These are phyloP conservation scores for Plenodomus biglobosus DNA, from an alignment of 2,329 filamentous ascomycete genomes.

Conservation along the genomic window DNA sequence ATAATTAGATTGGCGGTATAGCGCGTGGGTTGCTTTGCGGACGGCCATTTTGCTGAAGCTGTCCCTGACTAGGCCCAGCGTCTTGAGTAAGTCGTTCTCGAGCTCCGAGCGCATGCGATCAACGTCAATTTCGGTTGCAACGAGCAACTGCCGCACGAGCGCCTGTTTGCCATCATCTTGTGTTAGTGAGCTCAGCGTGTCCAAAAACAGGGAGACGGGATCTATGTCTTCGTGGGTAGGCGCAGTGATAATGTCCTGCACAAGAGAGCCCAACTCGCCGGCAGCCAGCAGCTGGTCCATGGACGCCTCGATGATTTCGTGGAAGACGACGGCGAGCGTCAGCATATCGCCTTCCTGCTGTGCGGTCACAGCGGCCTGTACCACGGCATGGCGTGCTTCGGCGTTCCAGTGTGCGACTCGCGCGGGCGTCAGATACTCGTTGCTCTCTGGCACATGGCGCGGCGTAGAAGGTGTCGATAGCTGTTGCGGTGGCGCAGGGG, in stretches of 20 bases:
- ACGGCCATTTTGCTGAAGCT: slow-evolving; percentile 83
- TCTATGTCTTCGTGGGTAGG: slow-evolving; percentile 51
- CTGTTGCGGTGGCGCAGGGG: slow-evolving; percentile 19
- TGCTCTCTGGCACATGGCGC: slow-evolving; percentile 58
- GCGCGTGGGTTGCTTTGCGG: slow-evolving; percentile 84
- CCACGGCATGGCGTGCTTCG: slow-evolving; percentile 65
- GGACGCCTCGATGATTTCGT: slow-evolving; percentile 79
- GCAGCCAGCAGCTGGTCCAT: slow-evolving; percentile 69
- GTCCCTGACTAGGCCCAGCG: slow-evolving; percentile 78
- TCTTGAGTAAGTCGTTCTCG: slow-evolving; percentile 74
- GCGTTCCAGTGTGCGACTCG: slow-evolving; percentile 68
- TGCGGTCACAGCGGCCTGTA: slow-evolving; percentile 66
- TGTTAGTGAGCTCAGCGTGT: slow-evolving; percentile 76
- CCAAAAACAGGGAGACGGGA: slow-evolving; percentile 69
- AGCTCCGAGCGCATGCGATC: slow-evolving; percentile 76
- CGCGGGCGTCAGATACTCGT: slow-evolving; percentile 73
- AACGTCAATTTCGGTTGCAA: slow-evolving; percentile 71
- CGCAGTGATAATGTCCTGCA: slow-evolving; percentile 71
- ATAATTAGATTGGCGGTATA: slow-evolving; percentile 96
- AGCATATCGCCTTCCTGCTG: slow-evolving; percentile 68
- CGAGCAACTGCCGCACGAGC: slow-evolving; percentile 67
- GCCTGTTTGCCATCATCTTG: slow-evolving; percentile 66
- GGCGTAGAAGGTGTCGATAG: slow-evolving; percentile 40
- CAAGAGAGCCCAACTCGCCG: slow-evolving; percentile 67
- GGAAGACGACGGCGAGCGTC: slow-evolving; percentile 71